Evolutionary conservation across 192 early-diverging fungal genomes (phyloP), one percentile per base, ranked within the genome.

Genomic region (Coemansia sp.): DNA sequence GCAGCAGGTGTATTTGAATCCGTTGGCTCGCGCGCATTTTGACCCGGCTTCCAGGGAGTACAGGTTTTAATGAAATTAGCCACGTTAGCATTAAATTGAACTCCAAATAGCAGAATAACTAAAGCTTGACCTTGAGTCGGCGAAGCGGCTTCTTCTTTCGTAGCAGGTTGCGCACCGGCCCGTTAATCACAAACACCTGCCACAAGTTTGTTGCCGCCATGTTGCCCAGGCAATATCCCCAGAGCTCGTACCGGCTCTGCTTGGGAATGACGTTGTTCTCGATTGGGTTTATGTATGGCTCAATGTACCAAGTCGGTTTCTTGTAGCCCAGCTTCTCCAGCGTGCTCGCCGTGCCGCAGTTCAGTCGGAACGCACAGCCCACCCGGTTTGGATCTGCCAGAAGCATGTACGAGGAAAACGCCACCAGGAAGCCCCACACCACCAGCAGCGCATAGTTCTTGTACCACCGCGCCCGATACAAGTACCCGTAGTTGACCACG

Each of bases 401-500:
- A 26, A 78, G 68, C 54, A 83, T 50, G 34, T 76, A 62, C 26
- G 81, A 82, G 6, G 86, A 57, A 36, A 84, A 45, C 2, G 62
- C 48, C 12, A 84, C 59, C 50, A 85, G 49, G 48, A 38, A 22
- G 6, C 49, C 38, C 67, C 78, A 85, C 36, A 83, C 52, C 14
- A 78, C 52, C 2, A 86, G 57, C 22, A 87, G 79, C 3, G 64
- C 30, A 39, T 77, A 81, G 54, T 90, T 90, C 8, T 41, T 53
- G 51, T 64, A 85, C 67, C 78, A 86, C 8, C 62, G 53, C 10
- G 57, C 51, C 20, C 88, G 81, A 74, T 78, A 87, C 36, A 74
- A 74, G 51, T 71, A 48, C 9, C 88, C 88, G 50, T 84, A 82
- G 61, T 83, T 87, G 61, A 83, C 83, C 2, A 82, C 75, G 31